phyloP scores from a whole-genome alignment of 805 yeast genomes.

The Starmerella asiatica region DNA sequence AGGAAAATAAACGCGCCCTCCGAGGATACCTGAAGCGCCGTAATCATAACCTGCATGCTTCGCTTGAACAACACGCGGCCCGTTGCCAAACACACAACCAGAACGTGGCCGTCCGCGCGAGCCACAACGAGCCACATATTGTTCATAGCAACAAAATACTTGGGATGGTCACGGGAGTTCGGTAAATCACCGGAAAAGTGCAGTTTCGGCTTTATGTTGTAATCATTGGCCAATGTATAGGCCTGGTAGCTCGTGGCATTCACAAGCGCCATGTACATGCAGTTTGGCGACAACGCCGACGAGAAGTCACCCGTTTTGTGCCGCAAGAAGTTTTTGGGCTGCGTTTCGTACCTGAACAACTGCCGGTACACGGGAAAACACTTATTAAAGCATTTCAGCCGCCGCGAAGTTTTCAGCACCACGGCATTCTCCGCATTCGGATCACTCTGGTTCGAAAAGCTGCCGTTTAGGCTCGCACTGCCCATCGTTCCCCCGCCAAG shows the following conservation, averaged over 20 bases:
- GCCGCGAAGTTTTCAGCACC: not conserved
- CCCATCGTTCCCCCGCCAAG: too few species aligned
- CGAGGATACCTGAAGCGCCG: constrained; percentile 62
- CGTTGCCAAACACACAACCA: constrained; percentile 45
- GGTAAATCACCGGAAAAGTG: constrained; percentile 54
- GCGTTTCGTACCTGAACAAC: constrained; percentile 41
- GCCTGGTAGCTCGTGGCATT: constrained; percentile 64
- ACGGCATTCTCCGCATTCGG: not conserved
- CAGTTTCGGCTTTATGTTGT: constrained; percentile 40
- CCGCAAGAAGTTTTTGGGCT: constrained; percentile 37
- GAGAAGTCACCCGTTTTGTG: constrained; percentile 35
- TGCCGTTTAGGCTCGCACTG: not conserved
- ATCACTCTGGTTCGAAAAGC: not conserved
- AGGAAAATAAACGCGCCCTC: constrained; percentile 55
- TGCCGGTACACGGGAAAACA: constrained; percentile 75
- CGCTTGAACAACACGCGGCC: constrained; percentile 61
- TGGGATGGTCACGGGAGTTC: constrained; percentile 32
- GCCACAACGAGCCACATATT: constrained; percentile 49
- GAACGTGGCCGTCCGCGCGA: constrained; percentile 57
- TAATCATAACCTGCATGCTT: constrained; percentile 56
- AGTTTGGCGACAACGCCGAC: constrained; percentile 50
- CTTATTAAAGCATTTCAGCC: constrained; percentile 42
- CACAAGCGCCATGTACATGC: constrained; percentile 51
- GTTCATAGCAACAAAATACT: constrained; percentile 32
- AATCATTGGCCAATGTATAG: constrained; percentile 38